phyloP scores from a whole-genome alignment of 2,329 filamentous ascomycete species.

The Phyllosticta ampelicida region DNA sequence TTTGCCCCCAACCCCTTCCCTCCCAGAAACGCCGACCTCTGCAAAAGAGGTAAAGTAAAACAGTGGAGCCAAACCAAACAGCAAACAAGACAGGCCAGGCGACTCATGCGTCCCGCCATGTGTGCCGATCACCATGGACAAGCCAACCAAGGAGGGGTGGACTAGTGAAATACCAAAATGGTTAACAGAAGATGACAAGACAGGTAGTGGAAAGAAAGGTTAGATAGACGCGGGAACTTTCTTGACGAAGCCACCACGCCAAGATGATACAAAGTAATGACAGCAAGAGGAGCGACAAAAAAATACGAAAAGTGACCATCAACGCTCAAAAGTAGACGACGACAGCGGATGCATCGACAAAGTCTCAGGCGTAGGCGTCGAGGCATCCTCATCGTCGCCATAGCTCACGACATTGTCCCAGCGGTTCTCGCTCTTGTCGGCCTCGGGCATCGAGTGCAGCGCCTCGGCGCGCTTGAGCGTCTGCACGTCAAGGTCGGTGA shows the following conservation, averaged over 20 bases:
- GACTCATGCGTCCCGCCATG: too few species aligned
- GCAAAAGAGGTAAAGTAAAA: too few species aligned
- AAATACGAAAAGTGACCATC: not conserved
- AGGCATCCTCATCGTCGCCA: not conserved
- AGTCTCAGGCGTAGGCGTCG: not conserved
- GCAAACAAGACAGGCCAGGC: too few species aligned
- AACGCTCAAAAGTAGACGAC: not conserved
- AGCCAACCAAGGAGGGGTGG: too few species aligned
- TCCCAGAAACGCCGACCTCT: not conserved
- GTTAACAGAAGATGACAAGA: too few species aligned
- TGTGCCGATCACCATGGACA: too few species aligned
- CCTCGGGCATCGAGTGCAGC: constrained; percentile 65
- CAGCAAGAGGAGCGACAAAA: not conserved
- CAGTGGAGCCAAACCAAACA: too few species aligned
- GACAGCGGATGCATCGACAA: not conserved
- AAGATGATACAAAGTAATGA: not conserved
- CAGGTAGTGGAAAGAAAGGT: not conserved
- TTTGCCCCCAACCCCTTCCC: not conserved
- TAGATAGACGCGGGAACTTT: not conserved
- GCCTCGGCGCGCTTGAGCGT: constrained; percentile 82
- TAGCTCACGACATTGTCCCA: constrained; percentile 50
- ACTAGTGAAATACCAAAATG: too few species aligned
- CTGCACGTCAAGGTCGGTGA: constrained; percentile 88
- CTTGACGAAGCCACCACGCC: not conserved
- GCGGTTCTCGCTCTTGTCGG: constrained; percentile 80